Percentiles rank a stretch among this genome's conserved stretches.
Evolutionary conservation across 1,284 basidiomycete genomes (phyloP).

Genomic region (Puccinia hordei): DNA sequence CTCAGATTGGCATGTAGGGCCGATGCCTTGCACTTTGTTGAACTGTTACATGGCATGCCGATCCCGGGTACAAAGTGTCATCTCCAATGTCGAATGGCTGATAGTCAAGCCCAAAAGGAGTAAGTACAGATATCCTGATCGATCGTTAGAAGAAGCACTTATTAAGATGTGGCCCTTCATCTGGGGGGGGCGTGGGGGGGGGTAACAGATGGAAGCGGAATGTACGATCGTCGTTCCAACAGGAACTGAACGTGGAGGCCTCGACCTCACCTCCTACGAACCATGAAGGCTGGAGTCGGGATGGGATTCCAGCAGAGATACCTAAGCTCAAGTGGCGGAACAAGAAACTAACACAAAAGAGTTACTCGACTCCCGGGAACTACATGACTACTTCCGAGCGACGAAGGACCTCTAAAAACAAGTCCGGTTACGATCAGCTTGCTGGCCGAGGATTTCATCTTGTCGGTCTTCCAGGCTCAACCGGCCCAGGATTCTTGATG

Average conservation of each 20-base stretch:
- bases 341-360: not conserved
- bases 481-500: not conserved
- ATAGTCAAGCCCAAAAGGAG: slow-evolving; percentile 48
- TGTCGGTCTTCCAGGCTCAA: not conserved
- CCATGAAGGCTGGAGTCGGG: not conserved
- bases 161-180: too few species aligned
- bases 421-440: not conserved
- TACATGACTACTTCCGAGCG: not conserved
- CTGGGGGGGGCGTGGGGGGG: too few species aligned
- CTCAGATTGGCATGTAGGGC: slow-evolving; percentile 9
- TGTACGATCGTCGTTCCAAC: slow-evolving; percentile 19
- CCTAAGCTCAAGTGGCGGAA: not conserved
- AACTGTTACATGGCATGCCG: slow-evolving; percentile 29
- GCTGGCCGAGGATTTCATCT: not conserved
- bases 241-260: not conserved
- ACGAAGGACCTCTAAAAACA: not conserved
- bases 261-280: not conserved
- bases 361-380: not conserved
- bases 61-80: slow-evolving; percentile 10
- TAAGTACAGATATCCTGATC: slow-evolving; percentile 34
- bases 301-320: not conserved
- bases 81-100: slow-evolving; percentile 47
- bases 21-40: slow-evolving; percentile 34
- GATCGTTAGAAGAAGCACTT: too few species aligned
- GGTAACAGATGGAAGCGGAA: slow-evolving; percentile 40